Conservation (phyloP, 208 protist species). For the Leishmania arabica region DNA sequence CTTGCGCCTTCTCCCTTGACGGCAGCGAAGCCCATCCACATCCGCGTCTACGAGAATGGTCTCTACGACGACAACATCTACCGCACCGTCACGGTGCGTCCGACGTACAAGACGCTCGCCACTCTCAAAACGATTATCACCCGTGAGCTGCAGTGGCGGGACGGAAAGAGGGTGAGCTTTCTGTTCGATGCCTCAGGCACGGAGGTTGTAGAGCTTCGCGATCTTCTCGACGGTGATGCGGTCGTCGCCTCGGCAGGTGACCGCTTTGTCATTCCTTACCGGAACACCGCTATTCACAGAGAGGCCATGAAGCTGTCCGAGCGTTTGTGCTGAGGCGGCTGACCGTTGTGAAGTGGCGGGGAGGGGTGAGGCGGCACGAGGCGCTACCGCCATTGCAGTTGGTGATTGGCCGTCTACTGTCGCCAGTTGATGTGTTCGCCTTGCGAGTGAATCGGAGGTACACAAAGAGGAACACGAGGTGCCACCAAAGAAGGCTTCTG, state of each 20-base stretch:
- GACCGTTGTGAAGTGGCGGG: neutral
- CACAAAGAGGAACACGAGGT: neutral
- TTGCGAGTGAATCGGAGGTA: neutral
- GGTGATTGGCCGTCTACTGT: neutral
- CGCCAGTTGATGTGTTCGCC: neutral
- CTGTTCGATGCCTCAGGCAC: slow-evolving; percentile 79
- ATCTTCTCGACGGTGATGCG: slow-evolving; percentile 59
- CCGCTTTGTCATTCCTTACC: slow-evolving; percentile 83
- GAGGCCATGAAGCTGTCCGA: slow-evolving; percentile 61
- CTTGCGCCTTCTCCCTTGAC: neutral
- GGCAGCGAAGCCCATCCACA: slow-evolving; percentile 50
- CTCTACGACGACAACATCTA: slow-evolving; percentile 79
- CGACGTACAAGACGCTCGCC: slow-evolving; percentile 79
- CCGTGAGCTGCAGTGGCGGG: slow-evolving; percentile 83
- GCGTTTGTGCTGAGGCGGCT: slow-evolving; percentile 5
- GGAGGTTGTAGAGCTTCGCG: slow-evolving; percentile 57
- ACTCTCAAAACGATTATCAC: slow-evolving; percentile 73
- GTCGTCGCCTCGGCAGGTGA: slow-evolving; percentile 87
- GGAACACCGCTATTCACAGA: slow-evolving; percentile 63
- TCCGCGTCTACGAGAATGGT: slow-evolving; percentile 90
- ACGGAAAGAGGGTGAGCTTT: slow-evolving; percentile 69
- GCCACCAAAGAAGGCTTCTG: neutral
- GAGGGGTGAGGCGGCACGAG: neutral
- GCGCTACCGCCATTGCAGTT: neutral
- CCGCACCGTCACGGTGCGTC: slow-evolving; percentile 81